Conservation (phyloP, 495 filamentous ascomycete genomes). For the Aspergillus coremiiformis region DNA sequence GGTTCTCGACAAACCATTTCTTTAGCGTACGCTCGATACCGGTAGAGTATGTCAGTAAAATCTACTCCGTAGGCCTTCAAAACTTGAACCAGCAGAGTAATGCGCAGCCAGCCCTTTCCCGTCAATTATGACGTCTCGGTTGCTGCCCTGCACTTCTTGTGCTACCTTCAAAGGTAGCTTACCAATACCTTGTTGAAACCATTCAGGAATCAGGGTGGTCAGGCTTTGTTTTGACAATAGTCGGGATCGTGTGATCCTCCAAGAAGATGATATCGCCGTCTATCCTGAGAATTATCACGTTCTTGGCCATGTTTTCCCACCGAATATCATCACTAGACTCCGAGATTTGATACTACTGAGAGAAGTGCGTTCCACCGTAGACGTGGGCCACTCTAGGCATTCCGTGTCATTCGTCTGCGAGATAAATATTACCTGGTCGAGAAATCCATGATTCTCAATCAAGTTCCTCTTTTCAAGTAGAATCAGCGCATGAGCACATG, state of each 20-base stretch:
- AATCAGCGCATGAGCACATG: background rate
- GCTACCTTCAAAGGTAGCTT: slow-evolving; percentile 1
- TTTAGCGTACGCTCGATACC: slow-evolving; percentile 46
- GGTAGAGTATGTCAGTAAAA: slow-evolving; percentile 44
- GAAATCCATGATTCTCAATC: slow-evolving; percentile 41
- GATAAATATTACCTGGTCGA: slow-evolving; percentile 48
- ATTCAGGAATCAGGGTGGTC: slow-evolving; percentile 39
- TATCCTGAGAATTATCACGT: slow-evolving; percentile 46
- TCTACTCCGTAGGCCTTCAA: slow-evolving; percentile 35
- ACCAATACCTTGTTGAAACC: slow-evolving; percentile 18
- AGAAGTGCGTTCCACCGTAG: slow-evolving; percentile 18
- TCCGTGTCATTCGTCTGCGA: slow-evolving; percentile 39
- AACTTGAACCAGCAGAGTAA: slow-evolving; percentile 33
- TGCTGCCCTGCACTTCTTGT: slow-evolving; percentile 1
- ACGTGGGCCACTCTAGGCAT: slow-evolving; percentile 41
- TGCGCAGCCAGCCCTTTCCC: slow-evolving; percentile 46
- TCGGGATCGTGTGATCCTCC: slow-evolving; percentile 46
- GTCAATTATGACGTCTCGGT: slow-evolving; percentile 40
- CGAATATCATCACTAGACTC: slow-evolving; percentile 13
- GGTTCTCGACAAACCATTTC: slow-evolving; percentile 36
- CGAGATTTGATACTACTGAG: slow-evolving; percentile 26
- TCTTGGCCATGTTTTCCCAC: slow-evolving; percentile 14
- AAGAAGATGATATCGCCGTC: slow-evolving; percentile 50
- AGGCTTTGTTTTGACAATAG: slow-evolving; percentile 45
- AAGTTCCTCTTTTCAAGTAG: slow-evolving; percentile 37